Percentiles rank a stretch among this genome's conserved stretches.
Conservation (phyloP, 2,329 filamentous ascomycete species). For the Fusarium neocosmosporiellum region DNA sequence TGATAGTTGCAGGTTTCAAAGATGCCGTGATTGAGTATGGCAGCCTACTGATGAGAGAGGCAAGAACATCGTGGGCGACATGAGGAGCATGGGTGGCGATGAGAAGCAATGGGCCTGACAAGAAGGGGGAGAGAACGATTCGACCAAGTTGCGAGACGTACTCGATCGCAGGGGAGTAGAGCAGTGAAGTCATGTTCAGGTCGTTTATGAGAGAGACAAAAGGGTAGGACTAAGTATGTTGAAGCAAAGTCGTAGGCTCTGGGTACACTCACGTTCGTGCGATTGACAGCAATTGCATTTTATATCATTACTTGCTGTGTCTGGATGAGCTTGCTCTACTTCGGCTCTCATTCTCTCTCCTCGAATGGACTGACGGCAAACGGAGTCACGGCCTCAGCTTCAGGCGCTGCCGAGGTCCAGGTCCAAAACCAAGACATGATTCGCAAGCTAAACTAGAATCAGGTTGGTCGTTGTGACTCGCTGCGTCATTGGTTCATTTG, state of each 20-base stretch:
- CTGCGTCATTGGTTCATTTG: neutral
- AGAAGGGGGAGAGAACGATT: constrained; percentile 28
- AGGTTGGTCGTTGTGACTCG: neutral
- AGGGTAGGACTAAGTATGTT: neutral
- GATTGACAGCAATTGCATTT: neutral
- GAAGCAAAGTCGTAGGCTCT: neutral
- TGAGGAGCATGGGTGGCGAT: constrained; percentile 27
- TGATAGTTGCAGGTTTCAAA: constrained; percentile 11
- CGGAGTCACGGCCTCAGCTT: neutral
- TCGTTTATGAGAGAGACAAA: neutral
- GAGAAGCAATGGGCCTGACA: constrained; percentile 32
- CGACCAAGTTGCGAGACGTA: neutral
- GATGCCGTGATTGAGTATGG: constrained; percentile 10
- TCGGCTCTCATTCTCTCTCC: neutral
- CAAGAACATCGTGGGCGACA: constrained; percentile 21
- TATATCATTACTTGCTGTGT: neutral
- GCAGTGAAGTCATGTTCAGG: constrained; percentile 33
- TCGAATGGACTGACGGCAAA: neutral
- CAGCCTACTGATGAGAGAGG: constrained; percentile 1
- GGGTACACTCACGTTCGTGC: neutral
- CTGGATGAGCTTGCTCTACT: neutral
- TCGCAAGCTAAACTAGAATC: constrained; percentile 10
- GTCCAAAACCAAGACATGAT: neutral
- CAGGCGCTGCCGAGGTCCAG: neutral
- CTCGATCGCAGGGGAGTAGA: constrained; percentile 35